A percentile compares a stretch with the other conserved stretches of the same genome.
Conservation (phyloP, 2,329 filamentous ascomycete genomes). For the Epichloe gansuensis region DNA sequence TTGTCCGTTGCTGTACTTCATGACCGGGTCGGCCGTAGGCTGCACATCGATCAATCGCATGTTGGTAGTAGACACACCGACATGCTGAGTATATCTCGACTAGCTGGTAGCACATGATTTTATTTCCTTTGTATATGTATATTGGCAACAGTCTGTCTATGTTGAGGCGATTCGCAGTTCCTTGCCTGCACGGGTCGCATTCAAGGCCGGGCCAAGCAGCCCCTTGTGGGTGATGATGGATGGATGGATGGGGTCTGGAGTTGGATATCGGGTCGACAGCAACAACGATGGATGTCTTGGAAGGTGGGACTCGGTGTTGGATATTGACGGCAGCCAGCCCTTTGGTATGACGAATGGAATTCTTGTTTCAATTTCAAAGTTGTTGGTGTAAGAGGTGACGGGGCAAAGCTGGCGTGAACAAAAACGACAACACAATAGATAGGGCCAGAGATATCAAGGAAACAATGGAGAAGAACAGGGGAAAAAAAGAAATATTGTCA, state of each 20-base stretch:
- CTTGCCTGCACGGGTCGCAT: not conserved
- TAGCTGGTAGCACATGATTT: conserved; percentile 72
- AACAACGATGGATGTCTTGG: not conserved
- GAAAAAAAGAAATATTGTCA: conserved; percentile 6
- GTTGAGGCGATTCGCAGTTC: not conserved
- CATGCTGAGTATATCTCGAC: conserved; percentile 79
- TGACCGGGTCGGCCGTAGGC: conserved; percentile 66
- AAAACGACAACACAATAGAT: conserved; percentile 4
- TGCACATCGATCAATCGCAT: conserved; percentile 72
- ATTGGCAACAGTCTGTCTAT: not conserved
- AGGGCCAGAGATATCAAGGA: not conserved
- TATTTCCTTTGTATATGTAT: not conserved
- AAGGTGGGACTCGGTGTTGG: not conserved
- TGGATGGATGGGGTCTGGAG: not conserved
- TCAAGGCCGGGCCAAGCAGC: not conserved
- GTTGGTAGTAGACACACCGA: conserved; percentile 77
- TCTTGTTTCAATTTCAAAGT: not conserved
- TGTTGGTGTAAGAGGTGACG: too few species aligned
- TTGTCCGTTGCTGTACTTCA: conserved; percentile 56
- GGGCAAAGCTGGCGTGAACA: not conserved
- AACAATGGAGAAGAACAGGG: conserved; percentile 4
- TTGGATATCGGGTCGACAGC: not conserved
- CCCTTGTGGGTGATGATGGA: not conserved
- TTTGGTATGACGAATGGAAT: not conserved
- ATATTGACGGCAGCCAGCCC: not conserved